These are phyloP conservation scores for Aspergillus unguis DNA, from an alignment of 2,329 filamentous ascomycete genomes.

Conservation along the genomic window DNA sequence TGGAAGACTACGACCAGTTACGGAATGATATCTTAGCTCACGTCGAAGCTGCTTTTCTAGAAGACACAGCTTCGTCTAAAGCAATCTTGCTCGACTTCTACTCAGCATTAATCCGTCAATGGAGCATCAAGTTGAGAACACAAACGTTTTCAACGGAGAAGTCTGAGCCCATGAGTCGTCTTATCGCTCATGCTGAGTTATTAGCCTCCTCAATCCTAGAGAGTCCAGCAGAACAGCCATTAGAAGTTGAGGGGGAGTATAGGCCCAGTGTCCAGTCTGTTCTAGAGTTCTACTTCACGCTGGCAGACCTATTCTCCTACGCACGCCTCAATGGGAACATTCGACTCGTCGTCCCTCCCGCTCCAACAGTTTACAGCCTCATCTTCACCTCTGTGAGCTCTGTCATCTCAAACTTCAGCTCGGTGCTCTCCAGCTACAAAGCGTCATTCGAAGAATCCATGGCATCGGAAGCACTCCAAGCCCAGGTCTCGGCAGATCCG, in stretches of 20 bases:
- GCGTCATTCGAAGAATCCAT: slow-evolving; percentile 65
- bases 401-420: slow-evolving; percentile 65
- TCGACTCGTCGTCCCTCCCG: slow-evolving; percentile 65
- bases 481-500: slow-evolving; percentile 29
- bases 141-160: slow-evolving; percentile 26
- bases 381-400: slow-evolving; percentile 63
- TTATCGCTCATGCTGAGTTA: slow-evolving; percentile 49
- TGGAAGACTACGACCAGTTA: slow-evolving; percentile 33
- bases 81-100: slow-evolving; percentile 65
- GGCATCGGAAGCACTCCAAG: slow-evolving; percentile 35
- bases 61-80: slow-evolving; percentile 49
- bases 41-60: slow-evolving; percentile 41
- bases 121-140: slow-evolving; percentile 37
- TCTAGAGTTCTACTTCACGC: slow-evolving; percentile 67
- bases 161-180: slow-evolving; percentile 39
- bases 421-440: slow-evolving; percentile 70
- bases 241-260: slow-evolving; percentile 4
- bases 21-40: slow-evolving; percentile 36
- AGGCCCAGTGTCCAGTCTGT: slow-evolving; percentile 49
- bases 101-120: slow-evolving; percentile 60
- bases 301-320: slow-evolving; percentile 56
- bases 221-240: slow-evolving; percentile 30
- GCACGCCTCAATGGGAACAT: slow-evolving; percentile 52
- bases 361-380: slow-evolving; percentile 66
- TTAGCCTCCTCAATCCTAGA: slow-evolving; percentile 62